Conservation (phyloP, 352 stramenopile species). For the Phytophthora chlamydospora region DNA sequence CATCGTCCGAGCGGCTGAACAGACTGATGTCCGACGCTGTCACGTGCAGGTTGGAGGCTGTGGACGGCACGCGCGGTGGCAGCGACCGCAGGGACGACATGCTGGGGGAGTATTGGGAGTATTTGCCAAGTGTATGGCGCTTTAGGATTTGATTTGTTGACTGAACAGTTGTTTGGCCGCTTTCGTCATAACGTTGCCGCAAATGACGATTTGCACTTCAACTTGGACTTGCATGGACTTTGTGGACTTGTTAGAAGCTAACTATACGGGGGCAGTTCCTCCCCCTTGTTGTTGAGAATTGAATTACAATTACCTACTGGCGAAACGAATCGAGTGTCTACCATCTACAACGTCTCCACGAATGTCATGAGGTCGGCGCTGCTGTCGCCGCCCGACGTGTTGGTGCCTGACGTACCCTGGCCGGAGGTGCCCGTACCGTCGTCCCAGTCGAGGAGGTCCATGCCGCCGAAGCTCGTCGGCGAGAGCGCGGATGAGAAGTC, state of each 20-base stretch:
- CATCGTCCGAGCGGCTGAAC: conserved; percentile 41
- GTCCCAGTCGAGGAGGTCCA: conserved; percentile 57
- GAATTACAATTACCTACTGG: conserved; percentile 35
- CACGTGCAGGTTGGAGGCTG: conserved; percentile 37
- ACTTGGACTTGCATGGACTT: conserved; percentile 17
- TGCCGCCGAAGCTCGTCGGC: conserved; percentile 64
- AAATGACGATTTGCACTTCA: conserved; percentile 16
- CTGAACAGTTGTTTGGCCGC: conserved; percentile 11
- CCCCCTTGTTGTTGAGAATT: conserved; percentile 8
- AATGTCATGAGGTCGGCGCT: conserved; percentile 69
- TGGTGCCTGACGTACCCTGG: conserved; percentile 24
- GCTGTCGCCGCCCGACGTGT: conserved; percentile 42
- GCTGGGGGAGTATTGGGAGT: conserved; percentile 24
- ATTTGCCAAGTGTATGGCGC: neutral
- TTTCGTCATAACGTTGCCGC: neutral
- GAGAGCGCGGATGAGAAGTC: conserved; percentile 71
- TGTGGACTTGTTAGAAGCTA: too few species aligned
- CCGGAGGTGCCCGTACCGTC: conserved; percentile 18
- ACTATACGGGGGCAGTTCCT: neutral
- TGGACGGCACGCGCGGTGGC: conserved; percentile 34
- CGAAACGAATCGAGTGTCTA: conserved; percentile 10
- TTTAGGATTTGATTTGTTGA: conserved; percentile 29
- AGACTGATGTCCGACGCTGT: conserved; percentile 53
- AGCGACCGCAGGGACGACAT: conserved; percentile 15
- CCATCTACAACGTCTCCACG: conserved; percentile 61